Evolutionary conservation across 208 protist species (phyloP).

Genomic region (Trypanosoma platydactyli): DNA sequence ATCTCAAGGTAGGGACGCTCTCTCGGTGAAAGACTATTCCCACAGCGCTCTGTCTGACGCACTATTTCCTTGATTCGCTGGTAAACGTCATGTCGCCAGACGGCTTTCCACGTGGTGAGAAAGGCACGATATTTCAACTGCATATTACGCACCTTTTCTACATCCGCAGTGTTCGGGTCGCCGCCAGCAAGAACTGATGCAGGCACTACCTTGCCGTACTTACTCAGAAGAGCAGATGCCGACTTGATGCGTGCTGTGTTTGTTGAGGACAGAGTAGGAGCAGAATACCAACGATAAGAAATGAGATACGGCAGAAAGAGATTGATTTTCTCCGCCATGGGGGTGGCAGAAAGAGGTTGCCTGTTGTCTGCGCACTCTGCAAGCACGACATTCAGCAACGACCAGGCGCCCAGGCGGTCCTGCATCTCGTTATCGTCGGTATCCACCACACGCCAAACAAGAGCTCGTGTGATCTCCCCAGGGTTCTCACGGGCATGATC

Average conservation of each 20-base stretch:
- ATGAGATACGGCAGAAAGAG: constrained; percentile 75
- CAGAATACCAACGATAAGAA: constrained; percentile 65
- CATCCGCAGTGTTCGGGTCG: constrained; percentile 22
- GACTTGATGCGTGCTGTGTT: background rate
- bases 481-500: constrained; percentile 60
- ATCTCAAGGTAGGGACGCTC: constrained; percentile 52
- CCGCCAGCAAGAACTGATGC: constrained; percentile 55
- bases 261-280: background rate
- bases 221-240: background rate
- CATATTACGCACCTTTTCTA: constrained; percentile 30
- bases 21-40: constrained; percentile 48
- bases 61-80: constrained; percentile 52
- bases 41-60: constrained; percentile 42
- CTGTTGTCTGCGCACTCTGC: constrained; percentile 55
- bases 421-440: constrained; percentile 42
- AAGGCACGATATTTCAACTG: constrained; percentile 39
- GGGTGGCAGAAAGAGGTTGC: constrained; percentile 48
- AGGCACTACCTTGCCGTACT: constrained; percentile 52
- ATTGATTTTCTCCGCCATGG: constrained; percentile 66
- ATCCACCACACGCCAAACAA: constrained; percentile 84
- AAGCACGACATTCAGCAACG: constrained; percentile 62
- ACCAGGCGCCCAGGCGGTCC: constrained; percentile 79
- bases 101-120: constrained; percentile 53
- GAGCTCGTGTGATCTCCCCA: constrained; percentile 66
- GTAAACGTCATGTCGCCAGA: constrained; percentile 76